Conservation (phyloP, 176 grass and related monocot species). For the Zea mays region DNA sequence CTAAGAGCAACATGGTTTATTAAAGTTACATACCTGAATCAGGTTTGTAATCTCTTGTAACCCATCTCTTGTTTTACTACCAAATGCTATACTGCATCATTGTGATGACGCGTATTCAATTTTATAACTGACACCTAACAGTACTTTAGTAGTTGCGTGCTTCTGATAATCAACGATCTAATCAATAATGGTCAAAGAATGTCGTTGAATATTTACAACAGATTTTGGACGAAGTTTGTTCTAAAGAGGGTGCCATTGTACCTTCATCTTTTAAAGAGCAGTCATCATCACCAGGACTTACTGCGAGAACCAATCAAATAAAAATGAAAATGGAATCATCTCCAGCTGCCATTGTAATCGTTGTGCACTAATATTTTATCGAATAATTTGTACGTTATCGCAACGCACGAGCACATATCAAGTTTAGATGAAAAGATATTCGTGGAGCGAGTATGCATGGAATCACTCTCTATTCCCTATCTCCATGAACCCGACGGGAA, state of each 20-base stretch:
- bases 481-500: too few species aligned
- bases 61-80: constrained; percentile 27
- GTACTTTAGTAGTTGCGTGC: constrained; percentile 45
- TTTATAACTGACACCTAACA: constrained; percentile 42
- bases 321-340: constrained; percentile 64
- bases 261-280: constrained; percentile 67
- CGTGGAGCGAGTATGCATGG: too few species aligned
- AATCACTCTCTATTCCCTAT: too few species aligned
- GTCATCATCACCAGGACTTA: constrained; percentile 53
- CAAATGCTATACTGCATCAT: constrained; percentile 7
- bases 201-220: constrained; percentile 87
- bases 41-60: constrained; percentile 56
- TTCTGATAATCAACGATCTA: constrained; percentile 81
- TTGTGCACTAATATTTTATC: too few species aligned
- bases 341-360: not conserved
- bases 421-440: too few species aligned
- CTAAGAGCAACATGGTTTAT: constrained; percentile 98
- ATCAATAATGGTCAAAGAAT: constrained; percentile 85
- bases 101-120: constrained; percentile 33
- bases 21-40: constrained; percentile 99
- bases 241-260: constrained; percentile 59
- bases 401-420: too few species aligned
- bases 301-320: constrained; percentile 46
- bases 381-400: too few species aligned
- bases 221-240: constrained; percentile 85